A percentile compares a stretch with the other conserved stretches of the same genome.
phyloP scores from a whole-genome alignment of 202 grass and related monocot genomes.

The Tripidium arundinaceum region DNA sequence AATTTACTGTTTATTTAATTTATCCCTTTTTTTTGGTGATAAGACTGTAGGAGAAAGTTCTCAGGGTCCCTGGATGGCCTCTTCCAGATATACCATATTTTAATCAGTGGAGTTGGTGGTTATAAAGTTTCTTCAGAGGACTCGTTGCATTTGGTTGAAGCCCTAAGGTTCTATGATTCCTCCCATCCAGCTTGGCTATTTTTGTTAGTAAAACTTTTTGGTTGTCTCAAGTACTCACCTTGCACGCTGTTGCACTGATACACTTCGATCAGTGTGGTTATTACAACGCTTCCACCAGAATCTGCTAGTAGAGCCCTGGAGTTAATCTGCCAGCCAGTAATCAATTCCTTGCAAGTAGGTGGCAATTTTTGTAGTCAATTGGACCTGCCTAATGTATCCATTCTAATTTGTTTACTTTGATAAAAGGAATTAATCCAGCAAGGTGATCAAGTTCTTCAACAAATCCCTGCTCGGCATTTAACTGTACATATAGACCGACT shows the following conservation, averaged over 20 bases:
- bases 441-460: slow-evolving; percentile 64
- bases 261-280: slow-evolving; percentile 59
- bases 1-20: slow-evolving; percentile 15
- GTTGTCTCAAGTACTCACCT: slow-evolving; percentile 12
- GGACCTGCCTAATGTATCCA: not conserved
- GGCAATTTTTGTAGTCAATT: not conserved
- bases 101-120: slow-evolving; percentile 90
- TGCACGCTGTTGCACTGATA: slow-evolving; percentile 23
- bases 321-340: slow-evolving; percentile 78
- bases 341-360: slow-evolving; percentile 76
- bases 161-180: slow-evolving; percentile 65
- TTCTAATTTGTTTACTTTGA: slow-evolving; percentile 31
- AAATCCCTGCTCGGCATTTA: slow-evolving; percentile 79
- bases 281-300: slow-evolving; percentile 68
- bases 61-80: slow-evolving; percentile 79
- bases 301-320: slow-evolving; percentile 84
- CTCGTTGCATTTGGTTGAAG: slow-evolving; percentile 98
- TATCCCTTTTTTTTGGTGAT: slow-evolving; percentile 4
- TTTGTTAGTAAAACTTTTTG: slow-evolving; percentile 28
- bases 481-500: slow-evolving; percentile 86
- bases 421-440: slow-evolving; percentile 85
- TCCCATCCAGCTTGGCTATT: slow-evolving; percentile 14
- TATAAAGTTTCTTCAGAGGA: slow-evolving; percentile 99
- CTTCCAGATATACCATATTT: slow-evolving; percentile 96
- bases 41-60: slow-evolving; percentile 92